Conservation (phyloP, 2,329 filamentous ascomycete genomes). For the Aspergillus novofumigatus region DNA sequence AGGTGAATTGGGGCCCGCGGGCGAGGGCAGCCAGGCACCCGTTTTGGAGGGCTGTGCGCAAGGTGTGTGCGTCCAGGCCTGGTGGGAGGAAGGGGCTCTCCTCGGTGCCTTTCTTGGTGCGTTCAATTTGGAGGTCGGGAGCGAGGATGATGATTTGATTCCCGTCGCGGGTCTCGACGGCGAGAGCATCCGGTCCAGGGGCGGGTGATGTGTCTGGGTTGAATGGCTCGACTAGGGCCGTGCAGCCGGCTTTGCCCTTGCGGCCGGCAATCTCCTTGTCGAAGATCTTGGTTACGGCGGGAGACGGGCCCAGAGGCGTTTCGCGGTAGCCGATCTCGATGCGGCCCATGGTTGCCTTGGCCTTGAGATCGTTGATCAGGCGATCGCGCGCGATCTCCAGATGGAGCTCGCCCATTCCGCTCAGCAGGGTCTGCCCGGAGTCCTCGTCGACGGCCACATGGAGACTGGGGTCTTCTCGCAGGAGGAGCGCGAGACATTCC, state of each 20-base stretch:
- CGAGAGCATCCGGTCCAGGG: slow-evolving; percentile 31
- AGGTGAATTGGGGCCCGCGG: slow-evolving; percentile 74
- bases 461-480: slow-evolving; percentile 89
- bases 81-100: slow-evolving; percentile 51
- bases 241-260: slow-evolving; percentile 71
- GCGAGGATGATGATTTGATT: slow-evolving; percentile 63
- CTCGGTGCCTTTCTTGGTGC: slow-evolving; percentile 34
- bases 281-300: slow-evolving; percentile 59
- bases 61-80: slow-evolving; percentile 47
- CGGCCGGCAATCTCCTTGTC: slow-evolving; percentile 79
- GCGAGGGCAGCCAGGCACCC: slow-evolving; percentile 80
- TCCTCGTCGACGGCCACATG: slow-evolving; percentile 81
- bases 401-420: slow-evolving; percentile 95
- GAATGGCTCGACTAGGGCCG: slow-evolving; percentile 62
- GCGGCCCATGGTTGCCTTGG: slow-evolving; percentile 75
- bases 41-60: slow-evolving; percentile 62
- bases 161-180: slow-evolving; percentile 55
- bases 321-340: slow-evolving; percentile 97
- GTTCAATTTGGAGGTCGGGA: slow-evolving; percentile 44
- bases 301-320: slow-evolving; percentile 59
- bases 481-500: slow-evolving; percentile 68
- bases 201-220: slow-evolving; percentile 21
- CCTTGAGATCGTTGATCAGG: slow-evolving; percentile 84
- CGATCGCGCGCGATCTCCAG: slow-evolving; percentile 88
- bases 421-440: slow-evolving; percentile 86